Evolutionary conservation across 2,329 filamentous ascomycete species (phyloP).

Genomic region (Orbilia ellipsospora): DNA sequence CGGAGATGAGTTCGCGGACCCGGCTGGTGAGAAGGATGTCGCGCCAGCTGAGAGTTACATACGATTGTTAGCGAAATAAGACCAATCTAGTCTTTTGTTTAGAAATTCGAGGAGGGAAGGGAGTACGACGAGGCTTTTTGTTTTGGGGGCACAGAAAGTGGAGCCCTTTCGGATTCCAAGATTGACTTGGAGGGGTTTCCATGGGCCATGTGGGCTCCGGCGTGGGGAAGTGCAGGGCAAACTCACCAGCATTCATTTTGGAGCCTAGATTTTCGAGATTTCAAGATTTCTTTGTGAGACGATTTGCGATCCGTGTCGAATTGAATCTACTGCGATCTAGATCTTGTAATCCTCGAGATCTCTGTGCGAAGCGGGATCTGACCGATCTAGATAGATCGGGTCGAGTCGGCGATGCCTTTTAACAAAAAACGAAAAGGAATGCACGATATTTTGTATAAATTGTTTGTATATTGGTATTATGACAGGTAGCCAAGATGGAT

Average conservation of each 20-base stretch:
- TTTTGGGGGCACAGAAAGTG: conserved; percentile 10
- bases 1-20: conserved; percentile 51
- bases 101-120: not conserved
- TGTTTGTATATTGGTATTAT: too few species aligned
- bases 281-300: conserved; percentile 11
- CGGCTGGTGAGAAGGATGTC: conserved; percentile 52
- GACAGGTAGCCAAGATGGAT: too few species aligned
- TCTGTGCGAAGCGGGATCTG: too few species aligned
- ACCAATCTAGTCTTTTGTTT: conserved; percentile 14
- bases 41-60: conserved; percentile 39
- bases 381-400: too few species aligned
- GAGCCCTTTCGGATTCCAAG: not conserved
- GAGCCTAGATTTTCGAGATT: not conserved
- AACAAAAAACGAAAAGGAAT: too few species aligned
- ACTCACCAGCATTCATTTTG: conserved; percentile 37
- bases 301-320: not conserved
- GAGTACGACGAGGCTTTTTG: not conserved
- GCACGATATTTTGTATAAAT: too few species aligned
- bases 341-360: too few species aligned
- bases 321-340: too few species aligned
- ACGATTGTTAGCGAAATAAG: conserved; percentile 2
- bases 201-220: not conserved
- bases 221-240: conserved; percentile 24
- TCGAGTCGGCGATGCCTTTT: too few species aligned
- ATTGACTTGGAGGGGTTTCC: conserved; percentile 8